Evolutionary conservation across 805 yeast genomes (phyloP), one percentile per base, ranked within the genome.

Genomic region (Hanseniaspora guilliermondii): DNA sequence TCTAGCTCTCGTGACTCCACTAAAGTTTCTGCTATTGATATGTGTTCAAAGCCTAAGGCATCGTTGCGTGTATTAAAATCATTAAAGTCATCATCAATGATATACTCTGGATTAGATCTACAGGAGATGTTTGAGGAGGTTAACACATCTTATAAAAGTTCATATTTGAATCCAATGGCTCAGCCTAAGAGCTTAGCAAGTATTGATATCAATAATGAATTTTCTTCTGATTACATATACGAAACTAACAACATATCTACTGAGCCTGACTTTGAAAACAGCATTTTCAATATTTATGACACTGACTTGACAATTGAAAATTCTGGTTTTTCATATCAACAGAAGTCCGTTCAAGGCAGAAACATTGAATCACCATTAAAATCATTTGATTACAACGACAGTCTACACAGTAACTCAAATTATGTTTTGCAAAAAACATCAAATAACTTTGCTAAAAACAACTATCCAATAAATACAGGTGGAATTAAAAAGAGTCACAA

Each of bases 261-360:
- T 12, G 30, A 42, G 4, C 32, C 30, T 12, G 55, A 52, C 19
- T 52, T 22, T 38, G 55, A 52, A 16, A 52, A 44, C 16, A 52
- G 55, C 25, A 25, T 52, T 33, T 52, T 52, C 2, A 32, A 52
- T 37, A 36, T 52, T 12, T 52, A 52, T 25, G 16, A 52, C 2
- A 22, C 22, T 9, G 49, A 19, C 6, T n/a, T 36, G 1, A 19
- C 27, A 5, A 52, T 40, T 12, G 55, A 52, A 24, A 52, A 37
- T 19, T 33, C 32, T 35, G 47, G 45, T 17, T 9, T 35, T 22
- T 41, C 35, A 12, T 32, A 8, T 19, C 22, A 44, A 32, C 42
- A 39, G 11, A 32, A 44, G 35, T 30, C 47, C 16, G 19, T 44
- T 44, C 25, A 32, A 21, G 19, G 16, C 24, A 27, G 36, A 30